A percentile compares a stretch with the other conserved stretches of the same genome.
phyloP scores from a whole-genome alignment of 1,284 basidiomycete species.

The Ceratobasidium papillatum region DNA sequence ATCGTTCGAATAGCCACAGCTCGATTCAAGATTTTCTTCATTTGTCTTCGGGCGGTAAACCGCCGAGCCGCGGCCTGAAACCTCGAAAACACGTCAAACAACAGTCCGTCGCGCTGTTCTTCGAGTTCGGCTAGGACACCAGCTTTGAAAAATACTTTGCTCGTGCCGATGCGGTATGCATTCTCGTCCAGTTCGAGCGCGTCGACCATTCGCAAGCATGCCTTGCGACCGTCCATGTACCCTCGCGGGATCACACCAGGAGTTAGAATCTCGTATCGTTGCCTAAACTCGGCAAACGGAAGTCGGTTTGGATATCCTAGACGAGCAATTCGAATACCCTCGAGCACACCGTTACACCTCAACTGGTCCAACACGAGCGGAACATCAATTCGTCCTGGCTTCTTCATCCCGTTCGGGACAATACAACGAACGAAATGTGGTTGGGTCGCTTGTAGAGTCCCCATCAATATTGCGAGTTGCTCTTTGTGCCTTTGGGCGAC shows the following conservation, averaged over 20 bases:
- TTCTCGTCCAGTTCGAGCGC: constrained; percentile 87
- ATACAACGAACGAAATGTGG: constrained; percentile 99
- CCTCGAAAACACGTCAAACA: constrained; percentile 90
- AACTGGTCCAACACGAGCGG: constrained; percentile 97
- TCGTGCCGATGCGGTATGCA: constrained; percentile 91
- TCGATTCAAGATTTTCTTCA: constrained; percentile 95
- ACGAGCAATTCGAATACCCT: constrained; percentile 98
- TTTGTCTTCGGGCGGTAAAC: constrained; percentile 88
- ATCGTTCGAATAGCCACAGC: constrained; percentile 92
- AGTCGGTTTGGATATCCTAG: constrained; percentile 97
- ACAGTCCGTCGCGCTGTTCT: constrained; percentile 85
- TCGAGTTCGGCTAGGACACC: constrained; percentile 98
- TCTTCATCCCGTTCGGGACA: constrained; percentile 93
- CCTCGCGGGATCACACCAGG: constrained; percentile 91
- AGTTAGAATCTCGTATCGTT: constrained; percentile 95
- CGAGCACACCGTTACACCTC: constrained; percentile 98
- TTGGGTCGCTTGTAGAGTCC: constrained; percentile 91
- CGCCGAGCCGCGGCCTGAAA: constrained; percentile 88
- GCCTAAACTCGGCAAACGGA: constrained; percentile 96
- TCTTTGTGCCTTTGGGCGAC: constrained; percentile 97
- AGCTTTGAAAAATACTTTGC: constrained; percentile 99
- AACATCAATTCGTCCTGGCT: constrained; percentile 90
- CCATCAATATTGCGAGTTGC: constrained; percentile 92
- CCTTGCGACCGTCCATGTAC: constrained; percentile 97
- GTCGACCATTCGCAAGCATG: constrained; percentile 92